Evolutionary conservation across 2,329 filamentous ascomycete species (phyloP).

Genomic region (Talaromyces atroroseus): DNA sequence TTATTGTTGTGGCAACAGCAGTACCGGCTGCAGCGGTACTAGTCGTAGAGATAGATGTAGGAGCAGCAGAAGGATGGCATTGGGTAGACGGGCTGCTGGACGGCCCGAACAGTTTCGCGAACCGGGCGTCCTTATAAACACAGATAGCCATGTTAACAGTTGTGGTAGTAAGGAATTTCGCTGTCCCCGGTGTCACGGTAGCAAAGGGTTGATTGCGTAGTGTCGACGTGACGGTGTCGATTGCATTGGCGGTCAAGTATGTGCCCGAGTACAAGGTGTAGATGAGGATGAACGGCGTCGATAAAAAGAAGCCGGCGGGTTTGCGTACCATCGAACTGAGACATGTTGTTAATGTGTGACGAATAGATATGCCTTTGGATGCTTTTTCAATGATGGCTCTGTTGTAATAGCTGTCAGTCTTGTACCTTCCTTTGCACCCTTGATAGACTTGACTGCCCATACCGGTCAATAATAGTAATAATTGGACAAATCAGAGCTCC

Average conservation of each 20-base stretch:
- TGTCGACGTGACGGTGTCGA: constrained; percentile 76
- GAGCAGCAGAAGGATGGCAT: constrained; percentile 40
- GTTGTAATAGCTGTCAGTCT: constrained; percentile 6
- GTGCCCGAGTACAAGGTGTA: constrained; percentile 74
- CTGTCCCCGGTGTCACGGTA: constrained; percentile 63
- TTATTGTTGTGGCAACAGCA: constrained; percentile 16
- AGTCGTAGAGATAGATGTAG: constrained; percentile 11
- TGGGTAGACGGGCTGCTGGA: constrained; percentile 41
- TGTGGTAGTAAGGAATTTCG: constrained; percentile 77
- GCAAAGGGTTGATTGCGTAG: constrained; percentile 51
- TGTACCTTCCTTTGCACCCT: background rate
- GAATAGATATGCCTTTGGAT: constrained; percentile 39
- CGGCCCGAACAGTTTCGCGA: constrained; percentile 75
- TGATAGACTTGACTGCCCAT: constrained; percentile 19
- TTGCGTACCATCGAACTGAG: constrained; percentile 35
- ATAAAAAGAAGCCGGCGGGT: constrained; percentile 40
- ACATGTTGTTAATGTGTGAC: constrained; percentile 35
- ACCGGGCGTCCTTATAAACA: constrained; percentile 84
- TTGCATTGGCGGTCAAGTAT: constrained; percentile 79
- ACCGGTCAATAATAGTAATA: constrained; percentile 86
- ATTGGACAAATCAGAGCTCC: constrained; percentile 73
- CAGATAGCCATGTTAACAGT: constrained; percentile 79
- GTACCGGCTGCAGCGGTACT: constrained; percentile 9
- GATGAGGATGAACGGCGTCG: constrained; percentile 46
- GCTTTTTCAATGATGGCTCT: constrained; percentile 49